These are phyloP conservation scores for Diutina rugosa DNA, from an alignment of 1,139 yeast species.

Conservation along the genomic window DNA sequence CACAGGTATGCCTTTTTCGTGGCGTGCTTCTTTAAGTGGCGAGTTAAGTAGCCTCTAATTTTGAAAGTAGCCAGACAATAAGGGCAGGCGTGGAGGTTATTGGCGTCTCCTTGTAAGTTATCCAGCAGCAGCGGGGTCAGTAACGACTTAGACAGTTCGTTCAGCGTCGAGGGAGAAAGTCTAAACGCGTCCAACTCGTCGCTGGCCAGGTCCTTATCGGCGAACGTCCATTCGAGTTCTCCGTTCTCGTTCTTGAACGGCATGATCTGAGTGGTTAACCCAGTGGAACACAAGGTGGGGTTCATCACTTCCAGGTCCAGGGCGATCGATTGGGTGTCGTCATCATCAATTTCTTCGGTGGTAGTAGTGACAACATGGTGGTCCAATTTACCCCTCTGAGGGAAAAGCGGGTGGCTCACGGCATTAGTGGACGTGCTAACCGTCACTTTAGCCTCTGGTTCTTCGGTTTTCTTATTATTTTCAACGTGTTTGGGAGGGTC, in stretches of 20 bases:
- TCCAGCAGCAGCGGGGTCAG: not conserved
- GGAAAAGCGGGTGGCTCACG: not conserved
- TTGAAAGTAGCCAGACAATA: conserved; percentile 35
- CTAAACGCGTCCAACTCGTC: conserved; percentile 16
- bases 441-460: too few species aligned
- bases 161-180: not conserved
- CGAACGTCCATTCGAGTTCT: conserved; percentile 44
- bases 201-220: conserved; percentile 22
- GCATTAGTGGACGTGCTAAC: too few species aligned
- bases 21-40: conserved; percentile 42
- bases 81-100: conserved; percentile 21
- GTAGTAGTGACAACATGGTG: not conserved
- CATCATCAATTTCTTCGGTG: not conserved
- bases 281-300: conserved; percentile 29
- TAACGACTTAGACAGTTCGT: not conserved
- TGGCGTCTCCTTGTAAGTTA: not conserved
- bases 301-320: not conserved
- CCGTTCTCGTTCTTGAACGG: conserved; percentile 42
- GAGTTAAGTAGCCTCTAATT: conserved; percentile 44
- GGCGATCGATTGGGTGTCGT: not conserved
- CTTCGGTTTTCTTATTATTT: too few species aligned
- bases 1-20: conserved; percentile 38
- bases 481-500: not conserved
- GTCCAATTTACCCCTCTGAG: not conserved
- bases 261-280: conserved; percentile 30